Evolutionary conservation across 371 early-diverging fungal genomes (phyloP), one percentile per base, ranked within the genome.

Genomic region (Mortierella sp.): DNA sequence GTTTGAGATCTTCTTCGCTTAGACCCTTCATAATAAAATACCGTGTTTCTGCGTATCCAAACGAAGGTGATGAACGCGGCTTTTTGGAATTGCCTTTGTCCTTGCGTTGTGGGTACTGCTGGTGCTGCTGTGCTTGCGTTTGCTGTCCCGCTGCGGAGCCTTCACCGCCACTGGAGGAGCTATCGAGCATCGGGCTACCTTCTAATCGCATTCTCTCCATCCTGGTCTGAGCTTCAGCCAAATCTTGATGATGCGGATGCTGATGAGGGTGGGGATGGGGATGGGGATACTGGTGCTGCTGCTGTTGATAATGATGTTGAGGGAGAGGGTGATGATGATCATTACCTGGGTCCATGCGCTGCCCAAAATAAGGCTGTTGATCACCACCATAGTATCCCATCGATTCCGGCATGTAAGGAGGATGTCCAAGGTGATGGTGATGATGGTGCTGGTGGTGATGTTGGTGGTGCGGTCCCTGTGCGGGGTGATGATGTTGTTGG

Each of bases 1-100:
- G 53, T 27, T 86, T 83, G 26, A 86, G 71, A 66, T 86, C 85
- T 52, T 84, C 86, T 18, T 73, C 68, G 23, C 74, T 83, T 39
- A 86, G 58, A n/a, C 82, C 61, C 65, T 86, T 84, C 14, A 86
- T 61, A 61, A 86, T 84, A 57, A 84, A 86, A 67, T 80, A 86
- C 18, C 83, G 68, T 6, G 72, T 69, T n/a, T 58, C 67, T 8
- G 71, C 45, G 54, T 68, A 61, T 3, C 53, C 68, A 13, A 63
- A 24, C 0, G 73, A 73, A 16, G 73, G 64, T 0, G 73, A 24
- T 0, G 73, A 67, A 0, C 73, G 64, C 24, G 67, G 63, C 58
- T 72, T 69, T 64, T 72, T 61, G 14, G 61, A 57, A 8, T 23
- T 51, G 9, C 54, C 46, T 8, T 51, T 62, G 34, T 53, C 39